Base-by-base conservation (phyloP, 495 filamentous ascomycete genomes). In the Bathelium albidoporum region DNA sequence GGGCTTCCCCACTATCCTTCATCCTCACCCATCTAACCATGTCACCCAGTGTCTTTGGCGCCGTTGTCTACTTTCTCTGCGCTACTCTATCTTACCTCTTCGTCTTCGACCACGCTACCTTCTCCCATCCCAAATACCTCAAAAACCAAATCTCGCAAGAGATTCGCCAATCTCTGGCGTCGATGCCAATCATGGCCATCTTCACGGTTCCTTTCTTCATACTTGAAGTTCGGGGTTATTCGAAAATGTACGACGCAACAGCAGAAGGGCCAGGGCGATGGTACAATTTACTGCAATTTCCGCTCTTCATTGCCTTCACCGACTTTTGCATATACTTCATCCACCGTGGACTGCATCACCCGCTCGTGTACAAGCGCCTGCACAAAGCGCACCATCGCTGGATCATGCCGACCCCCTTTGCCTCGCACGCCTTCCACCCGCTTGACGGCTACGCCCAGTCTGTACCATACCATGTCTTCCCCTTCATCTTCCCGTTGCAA, bases 301-400 rank as follows among this genome's bases (percentile, higher is more conserved):
- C 94, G 24, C 73, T 95, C 64, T 97, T 96, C 80, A 81, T 97
- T 74, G 67, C 83, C 66, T 97, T 97, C 76, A 97, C 93, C 78
- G 93, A 97, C 78, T 87, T 85, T 75, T 84, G 80, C 77, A 94
- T 97, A 80, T 97, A 97, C 82, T 89, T 87, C 81, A 96, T 96
- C 70, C 93, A 97, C 78, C 88, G 94, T 59, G 88, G 85, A 55
- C 80, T 96, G 65, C 93, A 97, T 77, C 87, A 91, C 74, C 89
- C 89, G 5, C 67, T 75, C 58, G 73, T 96, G 59, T 97, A 97
- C 84, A 93, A 89, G 79, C 78, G 76, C 58, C 82, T 97, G 24
- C 93, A 97, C 82, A 97, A 97, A 81, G 87, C 90, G 59, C 94
- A 97, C 79, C 93, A 97, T 85, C 96, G 96, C 78, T 97, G 93